A percentile compares a stretch with the other conserved stretches of the same genome.
Conservation (phyloP, 148 eudicot genomes). For the Hydrangea macrophylla region DNA sequence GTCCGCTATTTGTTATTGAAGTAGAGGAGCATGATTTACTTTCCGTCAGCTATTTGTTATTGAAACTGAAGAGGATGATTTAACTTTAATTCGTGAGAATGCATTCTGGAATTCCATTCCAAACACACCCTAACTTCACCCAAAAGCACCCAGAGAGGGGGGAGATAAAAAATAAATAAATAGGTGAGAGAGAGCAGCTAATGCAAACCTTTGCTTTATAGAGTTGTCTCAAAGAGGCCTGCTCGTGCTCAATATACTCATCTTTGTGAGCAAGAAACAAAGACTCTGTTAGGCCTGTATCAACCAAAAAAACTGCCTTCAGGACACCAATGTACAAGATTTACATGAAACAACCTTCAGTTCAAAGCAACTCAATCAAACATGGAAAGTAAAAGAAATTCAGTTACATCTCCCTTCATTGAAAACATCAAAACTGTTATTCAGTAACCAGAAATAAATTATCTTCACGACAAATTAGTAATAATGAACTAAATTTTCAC, state of each 20-base stretch:
- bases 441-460: neutral
- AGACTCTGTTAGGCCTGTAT: constrained; percentile 89
- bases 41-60: too few relatives aligned
- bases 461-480: neutral
- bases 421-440: neutral
- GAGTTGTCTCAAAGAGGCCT: constrained; percentile 82
- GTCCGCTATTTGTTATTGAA: too few relatives aligned
- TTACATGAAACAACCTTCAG: neutral
- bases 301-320: constrained; percentile 7
- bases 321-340: constrained; percentile 3
- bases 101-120: too few relatives aligned
- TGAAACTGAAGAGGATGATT: too few relatives aligned
- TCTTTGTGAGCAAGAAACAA: constrained; percentile 86
- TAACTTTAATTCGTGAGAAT: too few relatives aligned
- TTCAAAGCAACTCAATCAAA: neutral
- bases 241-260: constrained; percentile 93
- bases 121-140: neutral
- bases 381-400: neutral
- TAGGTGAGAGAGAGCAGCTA: constrained; percentile 10
- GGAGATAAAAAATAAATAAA: neutral
- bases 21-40: too few relatives aligned
- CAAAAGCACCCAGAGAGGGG: constrained; percentile 7
- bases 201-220: constrained; percentile 75
- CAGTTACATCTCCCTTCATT: neutral
- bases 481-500: neutral